A percentile compares a stretch with the other conserved stretches of the same genome.
Evolutionary conservation across 305 asterid species (phyloP).

Genomic region (Rubia tinctorum): DNA sequence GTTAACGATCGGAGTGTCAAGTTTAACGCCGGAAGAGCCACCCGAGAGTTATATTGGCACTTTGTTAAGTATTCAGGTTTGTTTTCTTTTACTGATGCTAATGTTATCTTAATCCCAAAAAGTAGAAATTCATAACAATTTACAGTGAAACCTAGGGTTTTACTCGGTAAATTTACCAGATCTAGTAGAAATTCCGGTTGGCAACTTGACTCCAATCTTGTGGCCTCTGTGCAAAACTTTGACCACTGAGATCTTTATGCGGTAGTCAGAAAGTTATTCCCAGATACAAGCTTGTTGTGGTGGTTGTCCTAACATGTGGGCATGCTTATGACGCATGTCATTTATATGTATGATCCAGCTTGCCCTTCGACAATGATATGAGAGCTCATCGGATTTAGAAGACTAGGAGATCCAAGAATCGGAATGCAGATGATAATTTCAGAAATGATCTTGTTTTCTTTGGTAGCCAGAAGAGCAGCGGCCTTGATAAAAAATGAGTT

Average conservation of each 20-base stretch:
- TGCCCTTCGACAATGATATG: slow-evolving; percentile 87
- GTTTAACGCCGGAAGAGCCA: no score
- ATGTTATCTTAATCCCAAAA: no score
- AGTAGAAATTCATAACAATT: no score
- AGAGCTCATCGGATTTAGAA: slow-evolving; percentile 67
- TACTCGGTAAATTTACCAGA: slow-evolving; percentile 53
- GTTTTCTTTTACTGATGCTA: no score
- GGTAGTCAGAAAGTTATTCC: slow-evolving; percentile 56
- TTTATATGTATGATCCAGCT: slow-evolving; percentile 77
- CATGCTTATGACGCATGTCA: slow-evolving; percentile 82
- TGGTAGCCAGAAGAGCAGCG: slow-evolving; percentile 48
- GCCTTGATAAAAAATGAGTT: slow-evolving; percentile 53
- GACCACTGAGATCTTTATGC: slow-evolving; percentile 66
- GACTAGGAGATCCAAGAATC: slow-evolving; percentile 53
- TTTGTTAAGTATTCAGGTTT: no score
- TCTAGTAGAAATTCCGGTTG: slow-evolving; percentile 49
- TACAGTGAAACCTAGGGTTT: slow-evolving; percentile 73
- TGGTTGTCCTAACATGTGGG: slow-evolving; percentile 76
- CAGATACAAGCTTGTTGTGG: slow-evolving; percentile 67
- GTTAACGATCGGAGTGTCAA: no score
- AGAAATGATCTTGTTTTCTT: slow-evolving; percentile 36
- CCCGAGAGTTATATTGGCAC: no score
- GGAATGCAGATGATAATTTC: slow-evolving; percentile 58
- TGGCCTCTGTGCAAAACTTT: slow-evolving; percentile 72
- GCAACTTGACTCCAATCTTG: slow-evolving; percentile 64